Percentiles rank a stretch among this genome's conserved stretches.
Conservation (phyloP, 148 eudicot genomes). For the Tetragonia tetragonoides region DNA sequence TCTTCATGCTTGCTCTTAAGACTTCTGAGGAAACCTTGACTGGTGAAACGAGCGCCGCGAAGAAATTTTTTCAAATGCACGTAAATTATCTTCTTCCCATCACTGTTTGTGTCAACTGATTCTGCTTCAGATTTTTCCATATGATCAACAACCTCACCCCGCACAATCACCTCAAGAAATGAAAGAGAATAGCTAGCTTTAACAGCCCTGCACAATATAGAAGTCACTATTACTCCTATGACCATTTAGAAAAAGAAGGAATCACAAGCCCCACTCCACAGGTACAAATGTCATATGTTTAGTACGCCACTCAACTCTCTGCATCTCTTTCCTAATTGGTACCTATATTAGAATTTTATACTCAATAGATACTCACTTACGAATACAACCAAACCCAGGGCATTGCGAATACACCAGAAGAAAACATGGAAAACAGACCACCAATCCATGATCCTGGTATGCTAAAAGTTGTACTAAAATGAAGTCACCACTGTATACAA, state of each 20-base stretch:
- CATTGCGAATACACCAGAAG: too few species aligned
- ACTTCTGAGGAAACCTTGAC: slow-evolving; percentile 60
- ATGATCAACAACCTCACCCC: slow-evolving; percentile 56
- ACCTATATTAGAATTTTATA: neutral
- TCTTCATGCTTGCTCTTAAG: slow-evolving; percentile 69
- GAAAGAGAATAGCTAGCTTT: slow-evolving; percentile 67
- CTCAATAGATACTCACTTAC: neutral
- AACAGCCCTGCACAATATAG: slow-evolving; percentile 55
- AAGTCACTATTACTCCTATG: slow-evolving; percentile 5
- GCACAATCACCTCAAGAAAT: slow-evolving; percentile 81
- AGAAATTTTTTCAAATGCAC: slow-evolving; percentile 83
- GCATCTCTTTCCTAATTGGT: neutral
- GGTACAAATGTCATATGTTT: neutral
- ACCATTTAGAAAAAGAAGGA: neutral
- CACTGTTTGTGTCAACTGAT: slow-evolving; percentile 30
- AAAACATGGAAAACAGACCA: too few species aligned
- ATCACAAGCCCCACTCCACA: neutral
- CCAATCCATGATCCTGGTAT: too few species aligned
- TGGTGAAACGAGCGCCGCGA: slow-evolving; percentile 82
- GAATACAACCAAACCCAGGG: too few species aligned
- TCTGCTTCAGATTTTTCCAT: slow-evolving; percentile 37
- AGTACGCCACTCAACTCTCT: neutral
- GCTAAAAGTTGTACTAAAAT: too few species aligned
- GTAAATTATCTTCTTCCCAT: slow-evolving; percentile 50
- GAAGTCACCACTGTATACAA: too few species aligned